phyloP scores from a whole-genome alignment of 208 protist species.

The Perkinsela sp. region DNA sequence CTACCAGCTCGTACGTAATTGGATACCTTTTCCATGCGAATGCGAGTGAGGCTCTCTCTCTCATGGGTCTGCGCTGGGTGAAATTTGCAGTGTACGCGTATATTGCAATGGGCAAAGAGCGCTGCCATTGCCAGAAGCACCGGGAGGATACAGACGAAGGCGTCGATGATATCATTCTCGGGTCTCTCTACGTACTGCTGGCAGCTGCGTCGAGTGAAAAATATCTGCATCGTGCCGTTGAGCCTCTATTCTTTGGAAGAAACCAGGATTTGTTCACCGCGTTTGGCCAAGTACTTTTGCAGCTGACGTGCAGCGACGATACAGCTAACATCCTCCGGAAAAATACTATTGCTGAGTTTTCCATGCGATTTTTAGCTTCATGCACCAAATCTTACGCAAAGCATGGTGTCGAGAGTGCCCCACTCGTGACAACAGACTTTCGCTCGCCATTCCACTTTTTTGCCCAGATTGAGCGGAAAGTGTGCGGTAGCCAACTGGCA shows the following conservation, averaged over 20 bases:
- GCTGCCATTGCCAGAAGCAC: background rate
- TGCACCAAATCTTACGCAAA: background rate
- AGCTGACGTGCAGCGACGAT: background rate
- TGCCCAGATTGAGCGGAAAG: background rate
- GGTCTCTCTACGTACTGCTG: background rate
- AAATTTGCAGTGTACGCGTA: background rate
- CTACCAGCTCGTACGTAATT: background rate
- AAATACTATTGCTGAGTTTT: background rate
- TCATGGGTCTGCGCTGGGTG: background rate
- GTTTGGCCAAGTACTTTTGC: background rate
- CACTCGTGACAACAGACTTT: background rate
- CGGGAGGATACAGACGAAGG: background rate
- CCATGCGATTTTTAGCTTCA: background rate
- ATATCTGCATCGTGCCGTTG: background rate
- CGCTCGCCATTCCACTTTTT: background rate
- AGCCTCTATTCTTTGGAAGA: background rate
- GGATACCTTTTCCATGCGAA: background rate
- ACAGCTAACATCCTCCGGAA: background rate
- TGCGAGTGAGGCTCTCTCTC: background rate
- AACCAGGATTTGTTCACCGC: too few species aligned
- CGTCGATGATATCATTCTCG: background rate
- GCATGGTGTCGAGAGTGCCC: background rate
- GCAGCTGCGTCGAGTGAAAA: background rate
- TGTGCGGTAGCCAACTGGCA: background rate
- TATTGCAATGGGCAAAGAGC: background rate